Evolutionary conservation across 179 eudicot genomes (phyloP), one percentile per base, ranked within the genome.

Genomic region (Silene coronaria): DNA sequence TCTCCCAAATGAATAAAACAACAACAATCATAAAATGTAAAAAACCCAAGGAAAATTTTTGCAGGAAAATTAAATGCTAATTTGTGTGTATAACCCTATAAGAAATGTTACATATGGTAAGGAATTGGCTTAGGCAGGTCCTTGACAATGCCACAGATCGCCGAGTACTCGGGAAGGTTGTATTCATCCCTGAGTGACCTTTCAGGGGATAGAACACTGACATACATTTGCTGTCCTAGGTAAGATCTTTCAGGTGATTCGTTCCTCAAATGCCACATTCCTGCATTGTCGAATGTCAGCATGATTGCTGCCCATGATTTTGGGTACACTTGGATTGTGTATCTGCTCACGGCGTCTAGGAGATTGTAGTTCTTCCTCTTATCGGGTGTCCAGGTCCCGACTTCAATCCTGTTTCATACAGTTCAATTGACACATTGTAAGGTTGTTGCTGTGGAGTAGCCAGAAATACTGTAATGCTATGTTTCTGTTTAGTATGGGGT

Each of bases 291-390:
- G 64, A 85, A 74, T 48, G 90, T 84, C 6, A 78, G 62, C 89
- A 89, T 85, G 21, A 89, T 76, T 19, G 90, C 92, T 17, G 89
- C 86, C 92, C 92, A 89, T 73, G 85, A 81, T 19, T 80, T 81
- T 0, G 92, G 92, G 80, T 89, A 87, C n/a, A 89, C 92, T 73
- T 89, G 92, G 70, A 89, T 79, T 2, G 87, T 82, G 84, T 84
- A 58, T 73, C 92, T 79, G 78, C 86, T 80, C 67, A 85, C 81
- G 1, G 85, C 83, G 36, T 89, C 92, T 0, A 85, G 32, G 3
- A 89, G 82, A 28, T 89, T 89, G 88, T 89, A 89, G 81, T 85
- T 85, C 84, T 79, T 85, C 63, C 92, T 85, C 76, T 81, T 87
- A 22, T 85, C 90, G 8, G 90, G 92, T 1, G 71, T 64, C 92